These are phyloP conservation scores for Nitzschia sp. DNA, from an alignment of 108 stramenopile species.

Conservation along the genomic window DNA sequence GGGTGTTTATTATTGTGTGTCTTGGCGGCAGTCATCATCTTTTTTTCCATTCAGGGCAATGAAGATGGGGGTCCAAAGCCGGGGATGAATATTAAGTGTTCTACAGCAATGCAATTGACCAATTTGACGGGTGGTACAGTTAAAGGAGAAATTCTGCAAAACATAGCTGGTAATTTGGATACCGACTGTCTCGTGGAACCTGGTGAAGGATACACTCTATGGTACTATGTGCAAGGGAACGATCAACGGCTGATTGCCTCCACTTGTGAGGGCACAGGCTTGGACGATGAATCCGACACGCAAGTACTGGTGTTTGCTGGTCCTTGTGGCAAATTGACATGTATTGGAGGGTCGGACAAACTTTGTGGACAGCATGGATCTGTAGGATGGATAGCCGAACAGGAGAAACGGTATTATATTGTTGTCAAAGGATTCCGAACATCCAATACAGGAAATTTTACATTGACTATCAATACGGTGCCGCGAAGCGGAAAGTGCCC, in stretches of 20 bases:
- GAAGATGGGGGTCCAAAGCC: not conserved
- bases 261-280: slow-evolving; percentile 11
- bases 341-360: slow-evolving; percentile 24
- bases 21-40: not conserved
- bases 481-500: slow-evolving; percentile 5
- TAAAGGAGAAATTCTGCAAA: slow-evolving; percentile 12
- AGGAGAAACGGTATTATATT: slow-evolving; percentile 13
- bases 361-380: slow-evolving; percentile 24
- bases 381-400: slow-evolving; percentile 22
- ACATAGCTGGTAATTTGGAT: not conserved
- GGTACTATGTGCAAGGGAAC: slow-evolving; percentile 23
- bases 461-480: slow-evolving; percentile 8
- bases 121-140: not conserved
- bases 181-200: slow-evolving; percentile 4
- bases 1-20: not conserved
- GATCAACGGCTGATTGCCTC: slow-evolving; percentile 5
- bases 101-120: not conserved
- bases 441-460: slow-evolving; percentile 1
- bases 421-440: slow-evolving; percentile 18
- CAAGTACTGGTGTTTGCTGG: slow-evolving; percentile 26
- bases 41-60: not conserved
- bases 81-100: not conserved
- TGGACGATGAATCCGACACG: not conserved
- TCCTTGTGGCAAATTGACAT: slow-evolving; percentile 8
- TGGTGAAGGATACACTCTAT: slow-evolving; percentile 8